Evolutionary conservation across 108 stramenopile genomes (phyloP), one percentile per base, ranked within the genome.

Genomic region (Cylindrotheca closterium): DNA sequence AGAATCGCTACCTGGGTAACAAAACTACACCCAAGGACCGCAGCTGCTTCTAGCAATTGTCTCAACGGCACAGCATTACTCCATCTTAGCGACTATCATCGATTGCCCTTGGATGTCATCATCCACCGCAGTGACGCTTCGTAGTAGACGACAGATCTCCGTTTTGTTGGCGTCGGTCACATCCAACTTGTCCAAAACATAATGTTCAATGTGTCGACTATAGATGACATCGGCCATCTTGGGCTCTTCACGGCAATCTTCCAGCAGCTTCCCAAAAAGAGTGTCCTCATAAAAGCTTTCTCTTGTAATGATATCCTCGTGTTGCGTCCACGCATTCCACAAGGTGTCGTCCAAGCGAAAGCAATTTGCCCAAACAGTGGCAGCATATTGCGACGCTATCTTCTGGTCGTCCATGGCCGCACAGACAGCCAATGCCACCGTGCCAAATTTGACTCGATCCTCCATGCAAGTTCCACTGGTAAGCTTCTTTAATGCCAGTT

Each of bases 251-350:
- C 68, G 68, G 47, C 65, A 71, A 37, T 78, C 77, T 18, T 48
- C 17, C 30, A 71, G 30, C 48, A 78, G 28, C 18, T 47, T 27
- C 4, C 77, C 77, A 72, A 78, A 78, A n/a, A 68, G 57, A 0
- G 77, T 78, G 4, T 37, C 28, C 8, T 28, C 47, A 8, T 50
- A 32, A 4, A 48, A 31, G 2, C 50, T 32, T 10, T 30, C 51
- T 4, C 28, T 37, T 19, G 64, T 30, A 2, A 58, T 48, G 12
- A 5, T 29, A n/a, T 73, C 17, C 30, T 71, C 67, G 15, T 31
- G 42, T 25, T 55, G n/a, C 31, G 60, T 42, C 71, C 77, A 78
- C 7, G 61, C 49, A 1, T 18, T 54, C 71, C 77, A 71, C 3
- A 24, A 46, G 5, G 54, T 10, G n/a, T 22, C 24, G 47, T 78